phyloP scores from a whole-genome alignment of 257 asterid genomes.

The Scutellaria barbata region DNA sequence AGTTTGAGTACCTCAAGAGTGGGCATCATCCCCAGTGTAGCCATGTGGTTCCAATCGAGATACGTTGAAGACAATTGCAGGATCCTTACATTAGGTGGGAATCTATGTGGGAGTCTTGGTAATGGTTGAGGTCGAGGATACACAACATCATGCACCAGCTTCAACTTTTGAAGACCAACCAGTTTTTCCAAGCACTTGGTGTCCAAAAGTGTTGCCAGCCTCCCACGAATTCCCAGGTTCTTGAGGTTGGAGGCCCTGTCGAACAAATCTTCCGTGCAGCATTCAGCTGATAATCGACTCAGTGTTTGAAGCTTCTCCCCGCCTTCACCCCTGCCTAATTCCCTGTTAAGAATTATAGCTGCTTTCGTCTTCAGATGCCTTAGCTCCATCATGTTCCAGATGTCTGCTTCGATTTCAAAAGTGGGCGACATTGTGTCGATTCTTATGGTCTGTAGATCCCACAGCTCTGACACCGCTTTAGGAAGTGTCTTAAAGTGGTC shows the following conservation, averaged over 20 bases:
- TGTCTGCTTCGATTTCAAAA: conserved; percentile 20
- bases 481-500: conserved; percentile 25
- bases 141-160: conserved; percentile 21
- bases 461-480: conserved; percentile 11
- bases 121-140: conserved; percentile 16
- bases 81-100: conserved; percentile 39
- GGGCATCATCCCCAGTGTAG: conserved; percentile 30
- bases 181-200: conserved; percentile 13
- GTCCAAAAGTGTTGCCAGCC: conserved; percentile 15
- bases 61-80: conserved; percentile 37
- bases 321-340: neutral
- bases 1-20: conserved; percentile 42
- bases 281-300: conserved; percentile 30
- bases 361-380: conserved; percentile 50
- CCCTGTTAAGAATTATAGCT: conserved; percentile 17
- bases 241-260: conserved; percentile 25
- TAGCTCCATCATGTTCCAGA: conserved; percentile 35
- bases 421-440: conserved; percentile 1
- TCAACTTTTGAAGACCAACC: conserved; percentile 36
- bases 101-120: conserved; percentile 29
- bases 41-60: conserved; percentile 47
- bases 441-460: conserved; percentile 31
- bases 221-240: conserved; percentile 42
- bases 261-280: conserved; percentile 37
- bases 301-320: conserved; percentile 42